Base-by-base conservation (phyloP, 2,329 filamentous ascomycete species). In the Orbilia ellipsospora region DNA sequence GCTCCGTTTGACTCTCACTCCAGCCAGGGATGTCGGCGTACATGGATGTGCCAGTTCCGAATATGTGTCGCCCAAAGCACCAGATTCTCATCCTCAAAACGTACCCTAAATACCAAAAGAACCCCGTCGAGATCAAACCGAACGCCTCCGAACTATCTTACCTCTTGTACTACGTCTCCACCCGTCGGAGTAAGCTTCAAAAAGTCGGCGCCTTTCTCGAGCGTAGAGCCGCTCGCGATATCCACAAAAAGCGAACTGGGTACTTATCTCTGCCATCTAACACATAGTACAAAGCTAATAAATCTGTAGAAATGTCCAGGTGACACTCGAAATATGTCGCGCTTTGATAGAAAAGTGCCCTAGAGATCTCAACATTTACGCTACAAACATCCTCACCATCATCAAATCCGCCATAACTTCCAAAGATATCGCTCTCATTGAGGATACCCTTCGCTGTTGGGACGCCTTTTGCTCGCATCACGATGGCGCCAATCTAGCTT, bases 61-160 rank as follows among this genome's bases (percentile, higher is more conserved):
- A 75, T 50, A 75, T 75, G 72, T 75, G 72, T 69, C 92, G 94
- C 75, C 94, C 95, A 28, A 98, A 97, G 86, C 95, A 99, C 84
- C 94, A 98, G 87, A 92, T 97, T 79, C 86, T 98, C 77, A 90
- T 97, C 79, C 88, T 97, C 78, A 97, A 97, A 85, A 98, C 94
- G 86, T 99, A 97, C 83, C 95, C 95, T 15, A 91, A 91, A 79
- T 94, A 92, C 78, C 92, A 92, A 78, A 98, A 97, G 84, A 93
- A 92, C 61, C 90, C 92, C 77, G 91, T 94, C 81, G 93, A 97
- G 80, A 93, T 97, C 81, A 96, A 94, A 84, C 94, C 95, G 52
- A 98, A 98, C 83, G 93, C 93, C 78, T 96, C 93, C 84, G 95
- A 99, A 85, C 88, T 99, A 77, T 96, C 93, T 83, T 98, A 98